phyloP scores from a whole-genome alignment of 192 early-diverging fungal genomes.

The Entomortierella chlamydospora region DNA sequence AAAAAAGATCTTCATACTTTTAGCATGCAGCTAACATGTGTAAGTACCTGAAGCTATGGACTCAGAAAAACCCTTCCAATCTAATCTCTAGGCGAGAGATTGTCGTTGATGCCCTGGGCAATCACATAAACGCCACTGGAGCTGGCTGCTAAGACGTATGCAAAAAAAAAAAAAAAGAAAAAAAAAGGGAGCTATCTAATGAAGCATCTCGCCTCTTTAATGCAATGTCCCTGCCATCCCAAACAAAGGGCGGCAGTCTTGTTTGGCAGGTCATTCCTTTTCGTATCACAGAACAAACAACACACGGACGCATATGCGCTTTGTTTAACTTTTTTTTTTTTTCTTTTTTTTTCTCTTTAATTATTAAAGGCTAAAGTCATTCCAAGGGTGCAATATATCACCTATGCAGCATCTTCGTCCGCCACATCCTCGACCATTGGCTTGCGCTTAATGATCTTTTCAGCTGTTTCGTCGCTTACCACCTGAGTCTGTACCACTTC shows the following conservation, averaged over 20 bases:
- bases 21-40: no score
- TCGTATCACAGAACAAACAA: neutral
- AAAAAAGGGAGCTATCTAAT: neutral
- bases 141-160: neutral
- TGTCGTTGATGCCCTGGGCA: no score
- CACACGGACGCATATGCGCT: slow-evolving; percentile 2
- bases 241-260: neutral
- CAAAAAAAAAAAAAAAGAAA: neutral
- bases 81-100: no score
- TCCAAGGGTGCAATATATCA: neutral
- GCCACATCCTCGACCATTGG: slow-evolving; percentile 58
- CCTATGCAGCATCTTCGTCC: slow-evolving; percentile 51
- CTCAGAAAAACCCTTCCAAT: no score
- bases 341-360: neutral
- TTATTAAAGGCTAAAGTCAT: neutral
- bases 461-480: slow-evolving; percentile 50
- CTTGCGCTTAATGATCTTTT: slow-evolving; percentile 38
- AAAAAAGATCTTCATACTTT: no score
- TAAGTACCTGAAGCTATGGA: no score
- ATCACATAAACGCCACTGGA: no score
- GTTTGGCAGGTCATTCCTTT: neutral
- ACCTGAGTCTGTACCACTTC: slow-evolving; percentile 41
- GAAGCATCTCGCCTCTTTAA: neutral
- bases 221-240: neutral
- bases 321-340: neutral